Percentiles rank a stretch among this genome's conserved stretches.
Conservation (phyloP, 202 grass and related monocot genomes). For the Elaeis oleifera region DNA sequence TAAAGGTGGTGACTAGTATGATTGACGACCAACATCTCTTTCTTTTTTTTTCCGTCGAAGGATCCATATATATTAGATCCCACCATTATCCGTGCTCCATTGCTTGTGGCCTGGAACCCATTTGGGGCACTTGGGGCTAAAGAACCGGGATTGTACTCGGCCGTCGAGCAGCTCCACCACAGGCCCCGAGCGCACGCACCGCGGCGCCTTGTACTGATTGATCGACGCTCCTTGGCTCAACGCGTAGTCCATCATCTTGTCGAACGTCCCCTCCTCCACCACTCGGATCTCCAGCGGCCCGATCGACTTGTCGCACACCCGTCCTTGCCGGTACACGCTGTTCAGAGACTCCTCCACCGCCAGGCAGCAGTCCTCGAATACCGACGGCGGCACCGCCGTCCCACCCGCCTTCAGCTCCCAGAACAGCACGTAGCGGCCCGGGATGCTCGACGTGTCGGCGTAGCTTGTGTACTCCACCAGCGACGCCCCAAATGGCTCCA, state of each 20-base stretch:
- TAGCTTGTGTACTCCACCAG: conserved; percentile 14
- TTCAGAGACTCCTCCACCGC: conserved; percentile 15
- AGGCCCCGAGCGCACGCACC: conserved; percentile 7
- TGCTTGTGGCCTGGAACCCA: conserved; percentile 9
- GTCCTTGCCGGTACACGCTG: conserved; percentile 14
- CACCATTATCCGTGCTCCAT: conserved; percentile 1
- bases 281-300: conserved; percentile 14
- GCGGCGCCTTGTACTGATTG: conserved; percentile 17
- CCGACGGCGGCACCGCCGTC: conserved; percentile 10
- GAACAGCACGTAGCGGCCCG: conserved; percentile 4
- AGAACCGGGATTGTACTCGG: conserved; percentile 4
- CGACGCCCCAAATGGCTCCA: conserved; percentile 6
- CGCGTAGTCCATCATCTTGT: conserved; percentile 14
- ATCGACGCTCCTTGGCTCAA: conserved; percentile 8
- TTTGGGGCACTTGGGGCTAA: conserved; percentile 15
- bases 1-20: too few relatives aligned
- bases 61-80: not conserved
- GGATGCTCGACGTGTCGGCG: conserved; percentile 10
- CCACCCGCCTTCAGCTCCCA: conserved; percentile 4
- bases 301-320: conserved; percentile 12
- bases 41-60: too few relatives aligned
- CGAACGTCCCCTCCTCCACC: conserved; percentile 16
- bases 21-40: too few relatives aligned
- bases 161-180: conserved; percentile 6
- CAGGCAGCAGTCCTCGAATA: conserved; percentile 17